Conservation (phyloP, 768 basidiomycete genomes). For the Russula griseocarnosa region DNA sequence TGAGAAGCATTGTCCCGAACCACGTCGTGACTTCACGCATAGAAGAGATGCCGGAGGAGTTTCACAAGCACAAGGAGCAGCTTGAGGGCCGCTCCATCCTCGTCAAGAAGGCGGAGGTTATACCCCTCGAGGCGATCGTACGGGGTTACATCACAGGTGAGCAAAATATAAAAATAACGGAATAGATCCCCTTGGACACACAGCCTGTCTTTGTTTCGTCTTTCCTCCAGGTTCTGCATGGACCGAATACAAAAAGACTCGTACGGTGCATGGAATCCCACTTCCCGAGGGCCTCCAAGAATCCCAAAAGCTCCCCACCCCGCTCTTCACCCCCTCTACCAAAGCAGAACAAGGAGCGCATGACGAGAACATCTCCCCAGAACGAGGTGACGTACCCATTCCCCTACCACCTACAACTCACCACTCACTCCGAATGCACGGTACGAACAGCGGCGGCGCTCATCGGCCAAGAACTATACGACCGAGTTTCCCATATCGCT, state of each 20-base stretch:
- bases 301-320: slow-evolving; percentile 73
- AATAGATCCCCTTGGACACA: neutral
- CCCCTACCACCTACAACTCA: neutral
- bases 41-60: slow-evolving; percentile 77
- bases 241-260: slow-evolving; percentile 83
- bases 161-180: neutral
- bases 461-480: slow-evolving; percentile 62
- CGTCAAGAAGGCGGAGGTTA: slow-evolving; percentile 81
- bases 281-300: slow-evolving; percentile 78
- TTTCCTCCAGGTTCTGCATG: slow-evolving; percentile 78
- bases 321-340: slow-evolving; percentile 94
- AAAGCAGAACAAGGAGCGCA: slow-evolving; percentile 93
- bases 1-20: slow-evolving; percentile 75
- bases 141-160: slow-evolving; percentile 94
- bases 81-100: slow-evolving; percentile 87
- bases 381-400: slow-evolving; percentile 58
- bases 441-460: slow-evolving; percentile 51
- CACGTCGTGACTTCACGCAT: slow-evolving; percentile 80
- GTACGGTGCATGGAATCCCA: slow-evolving; percentile 83
- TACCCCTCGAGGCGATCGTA: slow-evolving; percentile 94
- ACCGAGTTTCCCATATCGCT: slow-evolving; percentile 54
- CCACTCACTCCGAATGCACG: neutral
- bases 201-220: neutral
- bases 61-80: slow-evolving; percentile 68
- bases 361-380: slow-evolving; percentile 98